Base-by-base conservation (phyloP, 2,329 filamentous ascomycete genomes). In the Coniosporium tulheliwenetii region DNA sequence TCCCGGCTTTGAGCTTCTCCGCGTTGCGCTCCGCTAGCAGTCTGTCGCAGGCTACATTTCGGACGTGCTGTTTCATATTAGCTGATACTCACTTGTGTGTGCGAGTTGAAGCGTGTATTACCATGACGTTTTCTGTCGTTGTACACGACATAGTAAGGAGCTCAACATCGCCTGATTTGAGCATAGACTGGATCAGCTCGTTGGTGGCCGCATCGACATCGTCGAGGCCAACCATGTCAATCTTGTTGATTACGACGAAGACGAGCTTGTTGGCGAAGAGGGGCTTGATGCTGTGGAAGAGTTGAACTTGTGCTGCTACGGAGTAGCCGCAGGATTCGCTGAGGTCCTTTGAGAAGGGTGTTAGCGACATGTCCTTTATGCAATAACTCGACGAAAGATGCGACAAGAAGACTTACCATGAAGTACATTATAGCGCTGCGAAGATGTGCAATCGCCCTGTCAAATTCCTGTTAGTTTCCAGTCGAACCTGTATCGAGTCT, bases 161-260 rank as follows among this genome's bases (percentile, higher is more conserved):
- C 66, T 96, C 89, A 8, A 96, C 85, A 56, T 94, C 87, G 41
- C 82, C 82, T 37, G 83, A 76, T 63, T 91, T 91, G 44, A 91
- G 68, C 47, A 98, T 74, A 19, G 75, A 67, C 56, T 93, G 77
- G 35, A 98, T 67, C 55, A 89, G 74, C 41, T 77, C 75, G 58
- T 89, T 81, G 16, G 80, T 77, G 51, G 84, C 83, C 5, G 76
- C 66, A 48, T 91, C 82, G 32, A 98, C 67, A 56, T 96, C 86
- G 55, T 94, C 85, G 1, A 87, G 86, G 44, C 79, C 76, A 57
- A 81, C 77, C 44, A 96, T 76, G 61, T 98, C 91, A 50, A 95
- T 95, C 73, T 98, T 98, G 79, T 98, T 98, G 65, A 96, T 74
- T 43, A 96, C 85, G 43, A 98, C 74, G 60, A 94, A 96, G 36